Evolutionary conservation across 78 protist species (phyloP).

Genomic region (Cavenderia fasciculata): DNA sequence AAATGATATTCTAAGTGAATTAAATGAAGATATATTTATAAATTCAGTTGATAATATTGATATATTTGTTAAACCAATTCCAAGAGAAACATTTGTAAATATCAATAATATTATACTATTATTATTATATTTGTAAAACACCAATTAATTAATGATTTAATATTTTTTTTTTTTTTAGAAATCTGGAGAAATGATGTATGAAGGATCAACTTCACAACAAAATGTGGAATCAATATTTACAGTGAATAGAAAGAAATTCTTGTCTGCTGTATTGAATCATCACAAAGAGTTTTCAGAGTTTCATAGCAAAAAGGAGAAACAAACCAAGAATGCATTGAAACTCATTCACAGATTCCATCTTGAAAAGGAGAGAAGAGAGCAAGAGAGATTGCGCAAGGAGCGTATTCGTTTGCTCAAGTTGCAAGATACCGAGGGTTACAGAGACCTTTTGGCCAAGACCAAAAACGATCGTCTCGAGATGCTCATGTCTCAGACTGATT

Average conservation of each 20-base stretch:
- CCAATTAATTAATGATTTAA: neutral
- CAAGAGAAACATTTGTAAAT: neutral
- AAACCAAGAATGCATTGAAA: neutral
- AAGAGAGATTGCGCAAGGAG: conserved; percentile 5
- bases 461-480: conserved; percentile 70
- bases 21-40: conserved; percentile 5
- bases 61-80: conserved; percentile 46
- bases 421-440: conserved; percentile 69
- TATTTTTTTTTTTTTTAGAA: neutral
- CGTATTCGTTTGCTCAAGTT: conserved; percentile 64
- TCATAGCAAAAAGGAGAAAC: conserved; percentile 27
- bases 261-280: conserved; percentile 38
- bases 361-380: conserved; percentile 47
- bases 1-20: conserved; percentile 18
- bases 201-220: neutral
- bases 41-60: conserved; percentile 17
- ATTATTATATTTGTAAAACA: too few relatives aligned
- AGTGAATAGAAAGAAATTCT: conserved; percentile 30
- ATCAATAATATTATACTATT: too few relatives aligned
- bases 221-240: conserved; percentile 17
- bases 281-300: conserved; percentile 64
- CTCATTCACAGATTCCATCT: conserved; percentile 4
- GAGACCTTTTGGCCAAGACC: conserved; percentile 62
- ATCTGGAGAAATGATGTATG: conserved; percentile 7
- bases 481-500: conserved; percentile 73